These are phyloP conservation scores for Solanum corneliomulleri DNA, from an alignment of 257 asterid species.

Conservation along the genomic window DNA sequence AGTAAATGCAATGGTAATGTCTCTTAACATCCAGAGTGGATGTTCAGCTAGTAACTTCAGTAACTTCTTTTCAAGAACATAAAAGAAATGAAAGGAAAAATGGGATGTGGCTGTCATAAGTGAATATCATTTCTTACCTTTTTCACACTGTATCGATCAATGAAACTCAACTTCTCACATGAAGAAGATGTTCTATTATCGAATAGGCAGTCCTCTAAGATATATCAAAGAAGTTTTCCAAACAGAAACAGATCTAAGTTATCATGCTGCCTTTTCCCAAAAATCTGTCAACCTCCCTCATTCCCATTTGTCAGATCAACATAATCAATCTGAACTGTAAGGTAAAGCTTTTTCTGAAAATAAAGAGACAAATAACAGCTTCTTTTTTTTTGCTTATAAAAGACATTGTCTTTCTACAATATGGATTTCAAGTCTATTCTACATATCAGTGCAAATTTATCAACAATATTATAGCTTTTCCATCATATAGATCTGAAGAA, in stretches of 20 bases:
- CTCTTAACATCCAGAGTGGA: background rate
- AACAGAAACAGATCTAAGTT: background rate
- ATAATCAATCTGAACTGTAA: background rate
- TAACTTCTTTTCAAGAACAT: background rate
- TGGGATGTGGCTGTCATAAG: background rate
- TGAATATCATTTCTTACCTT: background rate
- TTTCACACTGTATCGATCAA: background rate
- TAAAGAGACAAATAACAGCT: background rate
- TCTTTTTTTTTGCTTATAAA: background rate
- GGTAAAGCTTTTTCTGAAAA: background rate
- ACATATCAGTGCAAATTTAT: background rate
- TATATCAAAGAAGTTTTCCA: background rate
- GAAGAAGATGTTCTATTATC: background rate
- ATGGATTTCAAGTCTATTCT: background rate
- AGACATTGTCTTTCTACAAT: background rate
- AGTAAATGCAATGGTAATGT: background rate
- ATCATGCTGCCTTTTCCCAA: background rate
- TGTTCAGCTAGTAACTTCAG: background rate
- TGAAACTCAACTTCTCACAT: background rate
- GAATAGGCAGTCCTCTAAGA: background rate
- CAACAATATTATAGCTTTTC: background rate
- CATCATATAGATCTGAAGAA: background rate
- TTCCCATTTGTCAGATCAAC: background rate
- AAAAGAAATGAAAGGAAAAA: background rate
- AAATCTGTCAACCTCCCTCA: background rate